Base-by-base conservation (phyloP, 139 green algal genomes). In the Astrephomene gubernaculifera region DNA sequence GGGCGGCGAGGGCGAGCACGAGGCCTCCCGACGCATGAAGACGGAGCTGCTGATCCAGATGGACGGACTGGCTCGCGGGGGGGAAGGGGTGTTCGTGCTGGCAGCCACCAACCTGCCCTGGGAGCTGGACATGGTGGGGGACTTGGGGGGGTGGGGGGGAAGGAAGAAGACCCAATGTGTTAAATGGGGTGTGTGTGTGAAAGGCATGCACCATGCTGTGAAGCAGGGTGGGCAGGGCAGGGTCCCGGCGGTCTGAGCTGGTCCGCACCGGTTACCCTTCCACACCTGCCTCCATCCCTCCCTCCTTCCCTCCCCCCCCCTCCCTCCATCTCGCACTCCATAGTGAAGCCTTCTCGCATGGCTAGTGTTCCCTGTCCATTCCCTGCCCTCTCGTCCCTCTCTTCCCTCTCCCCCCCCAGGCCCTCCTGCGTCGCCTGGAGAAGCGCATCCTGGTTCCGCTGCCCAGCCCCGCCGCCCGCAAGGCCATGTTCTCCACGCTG, bases 1-100 rank as follows among this genome's bases (percentile, higher is more conserved):
- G 0, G 88, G 88, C 19, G 86, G 74, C 41, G 88, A 93, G 63
- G 89, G 86, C 2, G 88, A 91, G 84, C 88, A 92, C 49, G 90
- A 93, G 79, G 91, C 90, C 9, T 89, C 81, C 8, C 78, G 91
- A 24, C 76, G 90, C 41, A 92, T 93, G 87, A 95, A 93, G 90
- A 93, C 90, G 9, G 90, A 94, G 78, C 71, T 94, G 61, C 89
- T 94, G 41, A 89, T 92, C 24, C 90, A 92, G 87, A 92, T 95
- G 90, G 93, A 95, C 64, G 91, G 91, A 52, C 82, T 94, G 44
- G 88, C 90, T 2, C 64, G 52, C 22, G 81, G 72, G 65, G 81
- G 83, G 10, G 76, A 90, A 14, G 85, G 89, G n/a, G 93, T 95
- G 75, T 94, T 95, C 78, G 89, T 95, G 39, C 87, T 95, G 53